Base-by-base conservation (phyloP, 495 filamentous ascomycete species). In the Talaromyces nanjingensis region DNA sequence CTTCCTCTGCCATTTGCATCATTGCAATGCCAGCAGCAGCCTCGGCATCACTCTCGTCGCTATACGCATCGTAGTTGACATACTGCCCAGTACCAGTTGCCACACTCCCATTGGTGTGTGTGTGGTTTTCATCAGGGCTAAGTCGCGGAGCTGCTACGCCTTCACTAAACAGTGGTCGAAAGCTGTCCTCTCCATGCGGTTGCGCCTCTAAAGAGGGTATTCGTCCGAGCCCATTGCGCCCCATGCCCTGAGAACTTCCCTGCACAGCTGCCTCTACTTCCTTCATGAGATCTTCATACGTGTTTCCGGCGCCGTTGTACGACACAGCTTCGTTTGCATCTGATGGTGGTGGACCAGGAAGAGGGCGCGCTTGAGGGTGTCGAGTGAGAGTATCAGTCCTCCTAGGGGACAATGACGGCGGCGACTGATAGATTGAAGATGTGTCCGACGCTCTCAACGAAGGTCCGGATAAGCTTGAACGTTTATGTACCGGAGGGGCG, bases 1-100 rank as follows among this genome's bases (percentile, higher is more conserved):
- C 87, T 73, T 92, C 86, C 60, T 97, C 94, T 1, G 90, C 91
- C 74, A 91, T 84, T 37, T 85, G 87, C 82, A 98, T 83, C 69
- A 92, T 92, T 66, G 87, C 85, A 18, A 96, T 76, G 1, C 94
- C 94, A 27, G 90, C 91, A 22, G 89, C 89, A 27, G 91, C 93
- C 73, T 99, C 94, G 0, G 91, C 86, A 66, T 99, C 94, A 68
- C 92, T 97, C 29, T 91, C 90, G 65, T 94, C 84, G 68, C 82
- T 85, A 65, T 84, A 82, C 1, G 78, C 81, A 70, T 75, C 77
- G 62, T 86, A 84, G 64, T 83, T 80, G 37, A 79, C 74, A 62
- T 77, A 74, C 34, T 78, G 71, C 0, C 77, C 81, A 5, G 77
- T 73, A 6, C 75, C 73, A 9, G 75, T 77, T 39, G 79, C 73